A percentile compares a stretch with the other conserved stretches of the same genome.
Evolutionary conservation across 768 basidiomycete genomes (phyloP).

Genomic region (Ephemerocybe angulata): DNA sequence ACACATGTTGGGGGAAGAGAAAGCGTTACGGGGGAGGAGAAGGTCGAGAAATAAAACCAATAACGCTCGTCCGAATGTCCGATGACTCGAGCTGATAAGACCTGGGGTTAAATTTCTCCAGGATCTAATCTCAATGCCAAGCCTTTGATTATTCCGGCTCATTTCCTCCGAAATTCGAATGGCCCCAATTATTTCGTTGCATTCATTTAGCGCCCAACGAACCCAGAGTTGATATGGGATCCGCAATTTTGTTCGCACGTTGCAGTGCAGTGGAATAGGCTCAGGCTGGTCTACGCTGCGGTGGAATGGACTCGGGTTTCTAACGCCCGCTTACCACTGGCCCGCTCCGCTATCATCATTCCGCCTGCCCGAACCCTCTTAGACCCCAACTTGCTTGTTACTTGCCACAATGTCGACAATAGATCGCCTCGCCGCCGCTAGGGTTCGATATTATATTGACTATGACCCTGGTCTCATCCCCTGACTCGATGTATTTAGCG

Average conservation of each 20-base stretch:
- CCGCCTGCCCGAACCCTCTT: neutral
- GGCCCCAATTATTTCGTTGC: neutral
- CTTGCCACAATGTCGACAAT: slow-evolving; percentile 26
- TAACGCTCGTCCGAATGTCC: neutral
- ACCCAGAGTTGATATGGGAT: neutral
- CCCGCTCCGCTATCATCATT: neutral
- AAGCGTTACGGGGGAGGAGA: neutral
- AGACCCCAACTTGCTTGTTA: neutral
- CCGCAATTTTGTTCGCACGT: neutral
- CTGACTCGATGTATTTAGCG: slow-evolving; percentile 16
- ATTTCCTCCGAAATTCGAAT: neutral
- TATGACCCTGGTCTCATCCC: neutral
- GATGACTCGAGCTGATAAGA: slow-evolving; percentile 4
- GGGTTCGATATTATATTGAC: slow-evolving; percentile 21
- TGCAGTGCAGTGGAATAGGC: neutral
- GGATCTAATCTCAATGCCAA: slow-evolving; percentile 3
- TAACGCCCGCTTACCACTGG: neutral
- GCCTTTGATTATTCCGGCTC: neutral
- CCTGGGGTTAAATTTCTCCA: neutral
- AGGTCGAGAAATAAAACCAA: neutral
- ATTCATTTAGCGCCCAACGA: neutral
- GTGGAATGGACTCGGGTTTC: slow-evolving; percentile 4
- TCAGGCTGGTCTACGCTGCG: no score
- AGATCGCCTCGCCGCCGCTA: slow-evolving; percentile 37
- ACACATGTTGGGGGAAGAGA: slow-evolving; percentile 60